Base-by-base conservation (phyloP, 2,329 filamentous ascomycete genomes). In the Xylariales sp. region DNA sequence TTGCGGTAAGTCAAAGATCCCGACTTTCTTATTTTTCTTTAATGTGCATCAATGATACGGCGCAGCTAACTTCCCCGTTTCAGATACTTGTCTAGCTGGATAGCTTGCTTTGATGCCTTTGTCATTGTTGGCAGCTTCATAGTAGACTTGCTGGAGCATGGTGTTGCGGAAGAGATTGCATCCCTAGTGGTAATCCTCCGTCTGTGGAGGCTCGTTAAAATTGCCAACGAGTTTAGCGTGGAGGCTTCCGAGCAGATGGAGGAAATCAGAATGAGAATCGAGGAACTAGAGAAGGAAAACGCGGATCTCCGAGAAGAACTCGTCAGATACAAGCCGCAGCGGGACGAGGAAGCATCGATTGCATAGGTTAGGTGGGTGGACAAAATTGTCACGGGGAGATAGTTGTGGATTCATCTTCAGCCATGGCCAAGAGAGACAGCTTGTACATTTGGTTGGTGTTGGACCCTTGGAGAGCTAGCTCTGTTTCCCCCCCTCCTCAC, bases 181-280 rank as follows among this genome's bases (percentile, higher is more conserved):
- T 83, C 78, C 1, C 63, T 86, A n/a, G 71, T 86, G 33, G 69
- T 86, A 19, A 67, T 84, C 4, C 62, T 86, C 30, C 76, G 82
- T 37, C 64, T 86, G 4, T 85, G 81, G 76, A 71, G 83, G 13
- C 70, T 86, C 30, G 76, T 84, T 54, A 84, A 85, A 63, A 82
- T 85, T 36, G 75, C 83, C 6, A 79, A 86, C 51, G 82, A 86
- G 57, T 66, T 85, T 43, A 74, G 74, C 20, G 69, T 81, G 6
- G 79, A 78, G 7, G 78, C 79, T 2, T 62, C 74, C 24, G 80
- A 85, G 57, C 67, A 78, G 53, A 74, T 79, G 62, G 78, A 81
- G 44, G 67, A 69, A 8, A 59, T 84, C 27, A 65, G 76, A 45
- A 57, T 66, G 36, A 59, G 67, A 38, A 62, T 84, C 18, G 66